Evolutionary conservation across 768 basidiomycete species (phyloP), one percentile per base, ranked within the genome.

Genomic region (Leccinum boreale): DNA sequence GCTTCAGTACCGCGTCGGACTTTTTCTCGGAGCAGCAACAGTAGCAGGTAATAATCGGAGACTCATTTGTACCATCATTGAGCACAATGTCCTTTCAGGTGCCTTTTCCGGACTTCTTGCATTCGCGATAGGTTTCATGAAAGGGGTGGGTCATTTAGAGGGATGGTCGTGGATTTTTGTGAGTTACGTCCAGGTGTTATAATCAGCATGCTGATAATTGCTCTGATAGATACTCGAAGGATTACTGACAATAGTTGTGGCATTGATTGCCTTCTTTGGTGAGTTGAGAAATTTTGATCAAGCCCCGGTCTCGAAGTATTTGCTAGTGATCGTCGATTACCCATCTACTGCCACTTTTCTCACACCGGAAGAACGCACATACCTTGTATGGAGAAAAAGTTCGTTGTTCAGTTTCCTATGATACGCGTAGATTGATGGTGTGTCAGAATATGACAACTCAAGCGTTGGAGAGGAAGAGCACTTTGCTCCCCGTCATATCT

Each of bases 151-250:
- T 3, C 78, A 80, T 2, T 65, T 81, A 15, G 63, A 77, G 17
- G 85, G 83, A 8, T 87, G 86, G 86, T 81, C 81, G 0, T 87
- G 85, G 86, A 85, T 87, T 52, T 87, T 87, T 56, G 83, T 85
- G 61, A 44, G 80, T 67, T 8, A 1, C 4, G 33, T n/a, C n/a
- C 17, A 3, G 23, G 3, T 6, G 2, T 39, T 7, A n/a, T 33
- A n/a, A 24, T 33, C 1, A 9, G 47, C 2, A 24, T 45, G 17
- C 35, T 50, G 23, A 52, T 19, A 4, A 6, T 2, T 12, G 8
- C 39, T 19, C n/a, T 8, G 12, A 35, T 21, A 67, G 66, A 58
- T 67, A 19, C 28, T 68, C 0, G 66, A 68, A 42, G 89, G 89
- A 6, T 73, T 84, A 23, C 71, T 77, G 7, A 90, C 88, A 1